Base-by-base conservation (phyloP, 345 rosid species). In the Acer yangbiense region DNA sequence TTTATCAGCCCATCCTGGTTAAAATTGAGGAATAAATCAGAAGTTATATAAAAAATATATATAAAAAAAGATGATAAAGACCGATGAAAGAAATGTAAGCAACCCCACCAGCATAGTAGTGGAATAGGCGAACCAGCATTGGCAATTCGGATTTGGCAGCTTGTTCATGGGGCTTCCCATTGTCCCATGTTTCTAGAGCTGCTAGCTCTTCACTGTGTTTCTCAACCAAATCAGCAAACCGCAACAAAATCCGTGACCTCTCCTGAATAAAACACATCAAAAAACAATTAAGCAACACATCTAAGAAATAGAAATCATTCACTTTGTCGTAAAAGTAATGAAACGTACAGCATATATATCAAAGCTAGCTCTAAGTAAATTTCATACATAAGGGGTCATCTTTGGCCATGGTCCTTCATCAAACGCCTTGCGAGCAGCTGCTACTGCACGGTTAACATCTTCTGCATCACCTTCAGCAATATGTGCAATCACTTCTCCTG, bases 111-210 rank as follows among this genome's bases (percentile, higher is more conserved):
- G 98, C 97, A 84, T 92, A 94, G 85, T 94, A 96, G 62, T 89
- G 96, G 79, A 96, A 86, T 65, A 96, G 80, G 64, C 99, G 94
- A 6, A 84, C 83, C 12, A 91, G 39, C 93, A 89, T 73, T 9
- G 99, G 98, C 52, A 94, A 54, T 83, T 96, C 99, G 0, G 76
- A 2, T 29, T 78, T 84, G 27, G 79, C 82, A 52, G 99, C 43
- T 76, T 96, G 99, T 80, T 89, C 90, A 76, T 82, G 87, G 66
- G 94, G 91, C 84, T 96, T 96, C 77, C 99, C 99, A 82, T 90
- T 91, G 81, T 96, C 88, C 99, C 99, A 96, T 57, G 97, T 83
- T 88, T 96, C 99, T 4, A 96, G 83, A 63, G 97, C 83, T 1
- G 98, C 99, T 11, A 96, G 83, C 79, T 96, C 97, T 29, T 94